These are phyloP conservation scores for Bacidia rubella DNA, from an alignment of 495 filamentous ascomycete species.

Conservation along the genomic window DNA sequence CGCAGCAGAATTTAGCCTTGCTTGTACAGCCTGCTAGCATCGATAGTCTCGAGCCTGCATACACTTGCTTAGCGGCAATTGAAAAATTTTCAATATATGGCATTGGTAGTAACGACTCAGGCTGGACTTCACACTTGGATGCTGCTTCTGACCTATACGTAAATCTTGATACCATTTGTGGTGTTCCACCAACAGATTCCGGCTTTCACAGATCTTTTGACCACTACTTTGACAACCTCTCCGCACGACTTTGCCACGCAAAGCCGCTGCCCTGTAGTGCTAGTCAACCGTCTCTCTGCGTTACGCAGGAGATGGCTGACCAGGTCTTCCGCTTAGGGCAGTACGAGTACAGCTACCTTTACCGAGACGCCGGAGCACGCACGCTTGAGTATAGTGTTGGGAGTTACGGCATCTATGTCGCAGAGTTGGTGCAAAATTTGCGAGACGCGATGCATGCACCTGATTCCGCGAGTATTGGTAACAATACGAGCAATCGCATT, in stretches of 20 bases:
- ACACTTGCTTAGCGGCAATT: too few relatives aligned
- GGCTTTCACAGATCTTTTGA: slow-evolving; percentile 52
- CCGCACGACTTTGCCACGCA: slow-evolving; percentile 50
- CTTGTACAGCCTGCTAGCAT: too few relatives aligned
- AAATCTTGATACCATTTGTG: too few relatives aligned
- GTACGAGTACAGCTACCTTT: slow-evolving; percentile 58
- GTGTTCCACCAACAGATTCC: too few relatives aligned
- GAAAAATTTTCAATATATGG: too few relatives aligned
- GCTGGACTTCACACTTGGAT: too few relatives aligned
- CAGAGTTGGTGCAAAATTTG: slow-evolving; percentile 47
- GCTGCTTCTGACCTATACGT: too few relatives aligned
- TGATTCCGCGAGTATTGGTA: slow-evolving; percentile 17
- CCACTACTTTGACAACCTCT: slow-evolving; percentile 64
- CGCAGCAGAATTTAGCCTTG: too few relatives aligned
- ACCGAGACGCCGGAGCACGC: slow-evolving; percentile 37
- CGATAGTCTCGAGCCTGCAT: too few relatives aligned
- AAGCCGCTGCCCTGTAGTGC: slow-evolving; percentile 49
- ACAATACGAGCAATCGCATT: slow-evolving; percentile 9
- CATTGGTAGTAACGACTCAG: too few relatives aligned
- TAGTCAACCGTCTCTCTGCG: slow-evolving; percentile 35
- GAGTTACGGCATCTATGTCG: slow-evolving; percentile 48
- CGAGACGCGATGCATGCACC: slow-evolving; percentile 26
- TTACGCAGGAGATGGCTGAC: slow-evolving; percentile 41
- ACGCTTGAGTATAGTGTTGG: slow-evolving; percentile 41
- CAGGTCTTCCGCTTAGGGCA: slow-evolving; percentile 53